Evolutionary conservation across 768 basidiomycete species (phyloP).

Genomic region (Tubosaeta brunneosetosa): DNA sequence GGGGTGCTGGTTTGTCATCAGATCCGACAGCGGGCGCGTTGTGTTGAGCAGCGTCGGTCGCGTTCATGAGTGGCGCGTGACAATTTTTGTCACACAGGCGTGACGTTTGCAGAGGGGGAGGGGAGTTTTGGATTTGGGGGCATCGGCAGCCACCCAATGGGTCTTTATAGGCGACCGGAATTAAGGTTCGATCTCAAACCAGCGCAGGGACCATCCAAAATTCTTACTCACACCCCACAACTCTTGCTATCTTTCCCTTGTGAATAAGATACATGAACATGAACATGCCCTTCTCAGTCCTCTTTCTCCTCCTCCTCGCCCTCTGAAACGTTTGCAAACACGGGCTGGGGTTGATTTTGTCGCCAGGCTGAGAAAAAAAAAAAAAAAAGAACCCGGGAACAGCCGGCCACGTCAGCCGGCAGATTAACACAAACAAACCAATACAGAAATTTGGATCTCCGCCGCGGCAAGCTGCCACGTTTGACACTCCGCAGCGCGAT

Average conservation of each 20-base stretch:
- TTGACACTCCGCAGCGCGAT: constrained; percentile 29
- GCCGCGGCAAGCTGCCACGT: constrained; percentile 25
- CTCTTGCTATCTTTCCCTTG: constrained; percentile 12
- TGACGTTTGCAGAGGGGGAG: constrained; percentile 47
- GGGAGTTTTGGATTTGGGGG: constrained; percentile 63
- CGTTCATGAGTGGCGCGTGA: constrained; percentile 72
- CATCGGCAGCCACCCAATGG: constrained; percentile 59
- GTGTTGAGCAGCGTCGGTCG: constrained; percentile 32
- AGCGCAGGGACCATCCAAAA: constrained; percentile 64
- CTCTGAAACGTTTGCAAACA: constrained; percentile 63
- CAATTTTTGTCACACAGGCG: constrained; percentile 54
- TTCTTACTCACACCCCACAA: constrained; percentile 33
- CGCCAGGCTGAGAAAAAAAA: constrained; percentile 73
- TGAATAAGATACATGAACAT: constrained; percentile 2
- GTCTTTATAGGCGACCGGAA: constrained; percentile 78
- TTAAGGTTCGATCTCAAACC: constrained; percentile 79
- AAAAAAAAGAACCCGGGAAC: constrained; percentile 37
- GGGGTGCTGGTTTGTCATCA: constrained; percentile 27
- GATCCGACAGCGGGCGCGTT: constrained; percentile 27
- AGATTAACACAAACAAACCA: constrained; percentile 31
- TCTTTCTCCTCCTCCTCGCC: constrained; percentile 57
- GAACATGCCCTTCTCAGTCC: constrained; percentile 27
- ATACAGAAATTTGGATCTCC: constrained; percentile 29
- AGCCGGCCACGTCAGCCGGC: constrained; percentile 55
- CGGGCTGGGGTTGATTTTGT: constrained; percentile 79